Evolutionary conservation across 495 filamentous ascomycete genomes (phyloP), one percentile per base, ranked within the genome.

Genomic region (Annulohypoxylon maeteangense): DNA sequence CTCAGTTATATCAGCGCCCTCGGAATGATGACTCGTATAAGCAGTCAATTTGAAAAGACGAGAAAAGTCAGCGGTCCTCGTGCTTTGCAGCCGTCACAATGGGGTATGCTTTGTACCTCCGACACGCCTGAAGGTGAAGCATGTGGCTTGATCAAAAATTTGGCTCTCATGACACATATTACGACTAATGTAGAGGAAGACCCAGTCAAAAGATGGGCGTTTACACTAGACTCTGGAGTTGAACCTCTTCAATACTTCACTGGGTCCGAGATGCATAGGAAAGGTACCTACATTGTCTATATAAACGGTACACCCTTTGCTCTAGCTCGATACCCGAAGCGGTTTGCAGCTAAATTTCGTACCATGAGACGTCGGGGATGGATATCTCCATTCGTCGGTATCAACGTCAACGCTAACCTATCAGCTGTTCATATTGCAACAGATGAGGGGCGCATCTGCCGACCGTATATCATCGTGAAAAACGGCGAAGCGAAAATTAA

Each of bases 11-110:
- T 98, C 81, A 92, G 91, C 71, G 96, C 96, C 10, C 86, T 99
- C n/a, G 96, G 96, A 62, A 98, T 98, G 96, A 98, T 99, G 96
- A 98, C 96, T 10, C 89, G 95, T 73, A 98, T 98, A 72, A 94
- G 90, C 81, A 96, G 92, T 87, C 95, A 98, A 82, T 98, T 99
- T 76, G 95, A 98, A 77, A 98, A 98, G 85, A 97, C 95, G 1
- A 83, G 95, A 70, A 99, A 99, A 78, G 92, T 99, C 69, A 91
- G 89, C 75, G 96, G 96, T 60, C 95, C 95, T 72, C 90, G 95
- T 84, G 95, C 96, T 8, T 84, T 99, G 14, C 95, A 99, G 77
- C 93, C 95, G 8, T 98, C 96, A 0, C 94, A 98, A 68, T 99
- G 97, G 79, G 95, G 95, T 65, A 95, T 99, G 92, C 84, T 99